phyloP scores from a whole-genome alignment of 1,139 yeast genomes.

The Blastobotrys indianensis region DNA sequence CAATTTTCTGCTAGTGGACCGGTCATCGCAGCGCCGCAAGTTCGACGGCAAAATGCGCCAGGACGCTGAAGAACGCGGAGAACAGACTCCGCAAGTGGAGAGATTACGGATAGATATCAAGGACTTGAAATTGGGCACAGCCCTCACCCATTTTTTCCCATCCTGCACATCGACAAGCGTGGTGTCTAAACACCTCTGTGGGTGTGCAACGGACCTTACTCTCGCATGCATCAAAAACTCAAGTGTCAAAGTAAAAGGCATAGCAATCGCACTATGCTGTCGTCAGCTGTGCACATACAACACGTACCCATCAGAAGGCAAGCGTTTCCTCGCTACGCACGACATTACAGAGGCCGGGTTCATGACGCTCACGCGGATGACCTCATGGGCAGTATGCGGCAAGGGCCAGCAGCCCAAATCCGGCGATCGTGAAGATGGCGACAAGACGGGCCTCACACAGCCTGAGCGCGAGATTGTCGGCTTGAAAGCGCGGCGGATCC shows the following conservation, averaged over 20 bases:
- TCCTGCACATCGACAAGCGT: conserved; percentile 40
- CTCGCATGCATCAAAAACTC: conserved; percentile 57
- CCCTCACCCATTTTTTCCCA: background rate
- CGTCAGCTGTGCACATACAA: conserved; percentile 73
- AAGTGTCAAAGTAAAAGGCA: conserved; percentile 40
- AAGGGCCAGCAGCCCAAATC: conserved; percentile 34
- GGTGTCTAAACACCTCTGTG: conserved; percentile 84
- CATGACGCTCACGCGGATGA: conserved; percentile 52
- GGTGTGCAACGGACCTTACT: conserved; percentile 88
- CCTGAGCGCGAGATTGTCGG: conserved; percentile 56
- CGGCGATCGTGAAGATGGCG: background rate
- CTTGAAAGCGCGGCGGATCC: conserved; percentile 56
- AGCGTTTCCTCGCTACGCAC: conserved; percentile 29
- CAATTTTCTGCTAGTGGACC: conserved; percentile 62
- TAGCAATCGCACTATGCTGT: conserved; percentile 90
- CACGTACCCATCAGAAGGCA: conserved; percentile 44
- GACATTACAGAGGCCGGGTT: conserved; percentile 40
- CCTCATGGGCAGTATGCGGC: conserved; percentile 88
- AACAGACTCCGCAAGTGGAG: conserved; percentile 35
- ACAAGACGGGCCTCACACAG: conserved; percentile 38
- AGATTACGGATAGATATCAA: conserved; percentile 72
- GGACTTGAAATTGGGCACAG: conserved; percentile 50
- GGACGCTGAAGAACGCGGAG: conserved; percentile 38
- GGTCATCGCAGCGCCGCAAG: conserved; percentile 75
- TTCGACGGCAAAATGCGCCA: conserved; percentile 61